Evolutionary conservation across 768 basidiomycete species (phyloP).

Genomic region (Mycena galopus): DNA sequence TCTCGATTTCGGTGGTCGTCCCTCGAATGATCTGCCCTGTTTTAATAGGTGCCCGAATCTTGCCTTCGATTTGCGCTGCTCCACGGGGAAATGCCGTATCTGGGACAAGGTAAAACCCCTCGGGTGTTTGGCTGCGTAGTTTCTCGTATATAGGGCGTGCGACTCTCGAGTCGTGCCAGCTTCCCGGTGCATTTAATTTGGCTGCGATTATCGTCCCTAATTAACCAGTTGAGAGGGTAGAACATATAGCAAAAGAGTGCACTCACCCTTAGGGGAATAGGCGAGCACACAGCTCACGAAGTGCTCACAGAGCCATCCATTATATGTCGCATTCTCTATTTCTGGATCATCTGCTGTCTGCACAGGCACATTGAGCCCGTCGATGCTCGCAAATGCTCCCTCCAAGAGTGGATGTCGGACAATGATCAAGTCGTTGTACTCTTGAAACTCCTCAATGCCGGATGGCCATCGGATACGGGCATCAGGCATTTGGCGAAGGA

Average conservation of each 20-base stretch:
- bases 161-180: background rate
- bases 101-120: background rate
- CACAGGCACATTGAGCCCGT: background rate
- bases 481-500: background rate
- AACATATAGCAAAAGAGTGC: background rate
- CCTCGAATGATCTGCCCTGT: background rate
- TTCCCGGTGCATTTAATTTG: background rate
- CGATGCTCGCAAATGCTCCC: background rate
- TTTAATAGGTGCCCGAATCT: background rate
- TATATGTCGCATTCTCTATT: no score
- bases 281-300: background rate
- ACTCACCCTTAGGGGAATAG: background rate
- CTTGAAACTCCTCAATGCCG: background rate
- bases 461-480: background rate
- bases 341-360: background rate
- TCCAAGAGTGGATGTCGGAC: background rate
- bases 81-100: background rate
- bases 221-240: background rate
- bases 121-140: background rate
- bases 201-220: background rate
- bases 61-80: no score
- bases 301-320: no score
- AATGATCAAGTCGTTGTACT: background rate
- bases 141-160: background rate
- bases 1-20: background rate